phyloP scores from a whole-genome alignment of 768 basidiomycete genomes.

The Plicaturopsis crispa region DNA sequence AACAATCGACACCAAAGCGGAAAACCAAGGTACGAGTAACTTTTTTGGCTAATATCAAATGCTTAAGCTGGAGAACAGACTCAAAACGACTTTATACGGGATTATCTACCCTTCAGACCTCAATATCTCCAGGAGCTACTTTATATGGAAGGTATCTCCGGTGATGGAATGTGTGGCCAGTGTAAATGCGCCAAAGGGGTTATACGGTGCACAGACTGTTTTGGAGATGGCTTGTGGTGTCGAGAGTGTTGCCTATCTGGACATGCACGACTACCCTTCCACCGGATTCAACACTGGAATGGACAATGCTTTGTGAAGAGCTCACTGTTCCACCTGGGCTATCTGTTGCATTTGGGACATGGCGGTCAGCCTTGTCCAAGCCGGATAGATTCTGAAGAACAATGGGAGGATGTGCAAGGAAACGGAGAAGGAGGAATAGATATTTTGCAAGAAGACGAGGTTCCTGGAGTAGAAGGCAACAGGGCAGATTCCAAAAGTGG shows the following conservation, averaged over 20 bases:
- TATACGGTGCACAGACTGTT: background rate
- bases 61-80: too few relatives aligned
- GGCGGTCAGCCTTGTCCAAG: constrained; percentile 11
- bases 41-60: too few relatives aligned
- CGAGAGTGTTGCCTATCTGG: background rate
- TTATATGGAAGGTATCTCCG: background rate
- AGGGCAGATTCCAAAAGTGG: too few relatives aligned
- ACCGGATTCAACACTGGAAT: constrained; percentile 15
- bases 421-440: too few relatives aligned
- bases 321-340: constrained; percentile 13
- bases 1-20: too few relatives aligned
- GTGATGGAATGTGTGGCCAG: background rate
- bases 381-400: background rate
- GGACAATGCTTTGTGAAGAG: constrained; percentile 8
- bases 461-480: too few relatives aligned
- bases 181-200: background rate
- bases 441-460: too few relatives aligned
- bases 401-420: background rate
- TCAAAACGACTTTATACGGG: background rate
- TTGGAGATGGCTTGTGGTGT: background rate
- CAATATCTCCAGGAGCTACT: background rate
- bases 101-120: background rate
- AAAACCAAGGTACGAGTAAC: too few relatives aligned
- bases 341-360: constrained; percentile 15
- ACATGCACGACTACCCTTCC: constrained; percentile 5